Evolutionary conservation across 176 grass and related monocot genomes (phyloP), one percentile per base, ranked within the genome.

Genomic region (Melocanna baccifera): DNA sequence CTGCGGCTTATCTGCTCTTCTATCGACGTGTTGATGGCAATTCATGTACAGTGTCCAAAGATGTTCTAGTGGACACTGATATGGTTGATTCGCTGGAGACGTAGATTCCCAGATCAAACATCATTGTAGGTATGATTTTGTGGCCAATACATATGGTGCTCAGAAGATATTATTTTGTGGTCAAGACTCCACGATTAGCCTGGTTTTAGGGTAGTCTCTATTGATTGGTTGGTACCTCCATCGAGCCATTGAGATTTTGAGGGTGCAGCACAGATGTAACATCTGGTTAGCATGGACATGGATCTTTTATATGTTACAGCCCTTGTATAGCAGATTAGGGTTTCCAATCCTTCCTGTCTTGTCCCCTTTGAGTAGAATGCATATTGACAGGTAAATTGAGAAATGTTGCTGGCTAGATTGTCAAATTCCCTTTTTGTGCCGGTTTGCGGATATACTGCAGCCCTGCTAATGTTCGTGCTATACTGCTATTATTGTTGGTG

Each of bases 1-100:
- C 93, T 52, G 90, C 97, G 64, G 97, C 91, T 62, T 99, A 99
- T 56, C 88, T 99, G 32, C 87, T 99, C 29, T 99, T 99, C 77
- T 99, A 96, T 88, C 88, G 89, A 76, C 73, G 66, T 18, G 78
- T 96, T 73, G 74, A 62, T 55, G 68, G 41, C 86, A 78, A 79
- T 80, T 90, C 87, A 9, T 71, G 77, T 65, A 79, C 39, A 64
- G 57, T 55, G 43, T 76, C 66, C n/a, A 56, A 82, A 14, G 81
- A 81, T 66, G 53, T 40, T 76, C 23, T 75, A 67, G 45, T 85
- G 1, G 86, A 84, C 65, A 82, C 75, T 36, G 77, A 87, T 81
- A 88, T 86, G 77, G 78, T 82, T 61, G 86, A 88, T 87, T 91
- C 76, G 1, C 71, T 84, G 20, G 84, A 86, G 48, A 67, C 81